Conservation (phyloP, 2,329 filamentous ascomycete genomes). For the Alternaria sp. region DNA sequence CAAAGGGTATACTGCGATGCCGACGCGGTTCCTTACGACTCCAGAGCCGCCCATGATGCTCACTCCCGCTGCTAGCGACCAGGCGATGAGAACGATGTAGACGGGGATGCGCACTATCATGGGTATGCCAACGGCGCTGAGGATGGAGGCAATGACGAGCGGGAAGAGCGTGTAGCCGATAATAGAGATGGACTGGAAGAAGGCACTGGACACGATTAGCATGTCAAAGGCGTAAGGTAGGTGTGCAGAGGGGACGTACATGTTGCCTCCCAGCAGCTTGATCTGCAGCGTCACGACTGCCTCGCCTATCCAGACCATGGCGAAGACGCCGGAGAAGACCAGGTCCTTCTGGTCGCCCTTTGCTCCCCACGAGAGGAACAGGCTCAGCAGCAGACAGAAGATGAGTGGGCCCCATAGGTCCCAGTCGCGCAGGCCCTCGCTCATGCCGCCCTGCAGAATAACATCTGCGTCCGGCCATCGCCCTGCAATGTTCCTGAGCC, state of each 20-base stretch:
- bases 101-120: conserved; percentile 87
- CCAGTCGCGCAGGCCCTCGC: conserved; percentile 91
- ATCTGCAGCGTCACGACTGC: conserved; percentile 98
- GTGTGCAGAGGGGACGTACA: conserved; percentile 67
- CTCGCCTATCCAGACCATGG: conserved; percentile 95
- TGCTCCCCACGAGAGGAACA: conserved; percentile 85
- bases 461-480: conserved; percentile 73
- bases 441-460: conserved; percentile 75
- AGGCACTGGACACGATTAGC: conserved; percentile 71
- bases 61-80: conserved; percentile 93
- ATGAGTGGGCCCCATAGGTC: conserved; percentile 97
- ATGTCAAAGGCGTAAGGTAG: background rate
- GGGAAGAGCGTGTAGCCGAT: conserved; percentile 99
- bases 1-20: conserved; percentile 90
- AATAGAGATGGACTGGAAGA: conserved; percentile 96
- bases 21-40: conserved; percentile 92
- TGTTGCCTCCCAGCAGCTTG: conserved; percentile 92
- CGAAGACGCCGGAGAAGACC: conserved; percentile 96
- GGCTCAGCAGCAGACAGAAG: conserved; percentile 87
- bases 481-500: conserved; percentile 63
- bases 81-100: conserved; percentile 84
- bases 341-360: conserved; percentile 80
- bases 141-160: conserved; percentile 86
- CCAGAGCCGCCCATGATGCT: conserved; percentile 96
- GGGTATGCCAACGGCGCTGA: conserved; percentile 82